Percentiles rank a stretch among this genome's conserved stretches.
Conservation (phyloP, 2,329 filamentous ascomycete species). For the Alternaria gaisen region DNA sequence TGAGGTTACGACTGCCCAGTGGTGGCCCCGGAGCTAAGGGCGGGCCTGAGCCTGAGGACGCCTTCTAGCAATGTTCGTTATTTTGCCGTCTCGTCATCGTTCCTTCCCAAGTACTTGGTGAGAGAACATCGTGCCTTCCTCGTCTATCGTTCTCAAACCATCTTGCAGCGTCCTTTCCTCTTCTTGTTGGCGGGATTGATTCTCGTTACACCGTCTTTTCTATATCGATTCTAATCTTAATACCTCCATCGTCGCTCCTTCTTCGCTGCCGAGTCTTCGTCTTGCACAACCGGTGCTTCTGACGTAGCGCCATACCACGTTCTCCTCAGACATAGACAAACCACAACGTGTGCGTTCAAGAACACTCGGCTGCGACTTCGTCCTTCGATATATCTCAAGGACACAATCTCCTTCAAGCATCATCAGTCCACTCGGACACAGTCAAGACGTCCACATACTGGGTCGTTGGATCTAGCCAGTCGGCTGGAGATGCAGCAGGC, state of each 20-base stretch:
- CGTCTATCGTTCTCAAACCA: slow-evolving; percentile 11
- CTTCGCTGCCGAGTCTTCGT: slow-evolving; percentile 11
- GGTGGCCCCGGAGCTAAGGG: slow-evolving; percentile 11
- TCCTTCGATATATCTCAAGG: background rate
- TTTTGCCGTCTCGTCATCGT: slow-evolving; percentile 20
- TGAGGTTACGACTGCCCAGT: slow-evolving; percentile 17
- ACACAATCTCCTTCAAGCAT: background rate
- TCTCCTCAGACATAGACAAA: background rate
- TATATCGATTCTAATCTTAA: slow-evolving; percentile 22
- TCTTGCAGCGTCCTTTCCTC: slow-evolving; percentile 19
- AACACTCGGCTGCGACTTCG: background rate
- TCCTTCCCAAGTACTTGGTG: slow-evolving; percentile 15
- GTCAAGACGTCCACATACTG: background rate
- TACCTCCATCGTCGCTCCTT: slow-evolving; percentile 4
- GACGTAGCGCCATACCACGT: slow-evolving; percentile 7
- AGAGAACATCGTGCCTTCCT: slow-evolving; percentile 32
- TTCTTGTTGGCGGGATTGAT: slow-evolving; percentile 10
- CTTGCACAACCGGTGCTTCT: slow-evolving; percentile 8
- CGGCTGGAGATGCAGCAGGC: background rate
- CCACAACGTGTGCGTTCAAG: background rate
- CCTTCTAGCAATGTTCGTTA: slow-evolving; percentile 22
- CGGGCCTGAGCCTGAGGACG: background rate
- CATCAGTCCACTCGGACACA: background rate
- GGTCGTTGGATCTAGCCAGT: slow-evolving; percentile 4
- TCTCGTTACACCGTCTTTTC: slow-evolving; percentile 15